Evolutionary conservation across 2,329 filamentous ascomycete species (phyloP).

Genomic region (Neospermospora avenae): DNA sequence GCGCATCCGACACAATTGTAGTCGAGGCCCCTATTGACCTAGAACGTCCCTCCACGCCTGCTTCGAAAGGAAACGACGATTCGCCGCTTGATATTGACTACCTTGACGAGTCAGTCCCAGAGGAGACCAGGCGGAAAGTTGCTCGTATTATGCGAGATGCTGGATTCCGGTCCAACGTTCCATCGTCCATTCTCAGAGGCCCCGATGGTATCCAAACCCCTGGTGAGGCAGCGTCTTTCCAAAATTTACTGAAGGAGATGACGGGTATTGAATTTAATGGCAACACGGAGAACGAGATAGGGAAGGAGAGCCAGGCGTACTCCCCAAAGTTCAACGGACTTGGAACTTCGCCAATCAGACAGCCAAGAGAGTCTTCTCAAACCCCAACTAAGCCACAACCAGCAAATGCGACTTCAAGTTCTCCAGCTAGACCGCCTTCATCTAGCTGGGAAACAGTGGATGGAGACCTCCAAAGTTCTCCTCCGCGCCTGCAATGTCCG

Average conservation of each 20-base stretch:
- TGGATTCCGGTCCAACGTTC: constrained; percentile 45
- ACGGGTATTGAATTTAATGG: constrained; percentile 21
- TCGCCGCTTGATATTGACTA: constrained; percentile 26
- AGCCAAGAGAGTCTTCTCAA: constrained; percentile 12
- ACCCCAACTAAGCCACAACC: constrained; percentile 7
- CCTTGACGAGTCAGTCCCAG: constrained; percentile 22
- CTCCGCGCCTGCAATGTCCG: constrained; percentile 1
- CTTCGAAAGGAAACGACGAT: not conserved
- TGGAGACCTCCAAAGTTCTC: not conserved
- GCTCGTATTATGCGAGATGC: constrained; percentile 46
- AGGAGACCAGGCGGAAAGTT: constrained; percentile 38
- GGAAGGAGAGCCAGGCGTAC: constrained; percentile 13
- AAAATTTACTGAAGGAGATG: constrained; percentile 26
- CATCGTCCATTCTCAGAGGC: constrained; percentile 37
- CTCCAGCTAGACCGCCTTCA: constrained; percentile 13
- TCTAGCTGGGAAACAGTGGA: constrained; percentile 28
- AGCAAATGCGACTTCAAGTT: not conserved
- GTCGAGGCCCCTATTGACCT: not conserved
- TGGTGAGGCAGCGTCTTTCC: constrained; percentile 24
- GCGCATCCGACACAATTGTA: not conserved
- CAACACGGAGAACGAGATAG: not conserved
- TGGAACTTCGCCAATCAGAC: constrained; percentile 28
- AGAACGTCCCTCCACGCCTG: constrained; percentile 1
- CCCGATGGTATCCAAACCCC: constrained; percentile 29
- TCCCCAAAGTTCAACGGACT: constrained; percentile 36